Conservation (phyloP, 345 rosid species). For the Dipteronia sinensis region DNA sequence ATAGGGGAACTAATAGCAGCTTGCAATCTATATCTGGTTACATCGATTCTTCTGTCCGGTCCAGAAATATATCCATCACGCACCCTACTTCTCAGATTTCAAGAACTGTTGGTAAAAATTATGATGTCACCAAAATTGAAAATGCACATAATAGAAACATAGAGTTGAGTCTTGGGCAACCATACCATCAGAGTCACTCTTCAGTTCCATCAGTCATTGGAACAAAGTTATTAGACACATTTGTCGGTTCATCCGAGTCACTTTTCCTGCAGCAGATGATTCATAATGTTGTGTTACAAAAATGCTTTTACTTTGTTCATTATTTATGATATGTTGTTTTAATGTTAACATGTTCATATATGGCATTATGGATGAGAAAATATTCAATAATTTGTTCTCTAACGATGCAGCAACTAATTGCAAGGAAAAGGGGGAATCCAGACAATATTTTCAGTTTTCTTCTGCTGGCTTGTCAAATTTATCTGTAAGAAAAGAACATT, state of each 20-base stretch:
- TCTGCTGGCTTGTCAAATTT: constrained; percentile 26
- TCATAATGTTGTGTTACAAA: constrained; percentile 38
- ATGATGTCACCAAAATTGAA: constrained; percentile 21
- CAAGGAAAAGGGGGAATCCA: constrained; percentile 29
- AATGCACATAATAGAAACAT: constrained; percentile 28
- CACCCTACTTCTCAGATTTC: constrained; percentile 24
- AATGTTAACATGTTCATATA: constrained; percentile 11
- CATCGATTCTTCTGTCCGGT: constrained; percentile 28
- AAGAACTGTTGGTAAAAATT: constrained; percentile 18
- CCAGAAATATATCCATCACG: constrained; percentile 21
- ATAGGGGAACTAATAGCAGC: constrained; percentile 31
- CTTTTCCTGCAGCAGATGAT: constrained; percentile 32
- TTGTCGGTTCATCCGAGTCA: constrained; percentile 25
- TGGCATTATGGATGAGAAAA: constrained; percentile 15
- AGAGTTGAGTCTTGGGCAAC: constrained; percentile 59
- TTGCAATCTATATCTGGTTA: constrained; percentile 28
- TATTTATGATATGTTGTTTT: constrained; percentile 11
- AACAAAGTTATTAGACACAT: constrained; percentile 22
- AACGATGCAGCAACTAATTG: constrained; percentile 36
- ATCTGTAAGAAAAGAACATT: constrained; percentile 24
- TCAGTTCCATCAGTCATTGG: constrained; percentile 23
- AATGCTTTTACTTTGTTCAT: constrained; percentile 17
- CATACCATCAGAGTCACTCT: constrained; percentile 39
- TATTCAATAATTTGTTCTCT: constrained; percentile 24
- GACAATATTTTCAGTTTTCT: constrained; percentile 25